Percentiles rank a stretch among this genome's conserved stretches.
Conservation (phyloP, 139 green algal species). For the Chlorella sorokiniana region DNA sequence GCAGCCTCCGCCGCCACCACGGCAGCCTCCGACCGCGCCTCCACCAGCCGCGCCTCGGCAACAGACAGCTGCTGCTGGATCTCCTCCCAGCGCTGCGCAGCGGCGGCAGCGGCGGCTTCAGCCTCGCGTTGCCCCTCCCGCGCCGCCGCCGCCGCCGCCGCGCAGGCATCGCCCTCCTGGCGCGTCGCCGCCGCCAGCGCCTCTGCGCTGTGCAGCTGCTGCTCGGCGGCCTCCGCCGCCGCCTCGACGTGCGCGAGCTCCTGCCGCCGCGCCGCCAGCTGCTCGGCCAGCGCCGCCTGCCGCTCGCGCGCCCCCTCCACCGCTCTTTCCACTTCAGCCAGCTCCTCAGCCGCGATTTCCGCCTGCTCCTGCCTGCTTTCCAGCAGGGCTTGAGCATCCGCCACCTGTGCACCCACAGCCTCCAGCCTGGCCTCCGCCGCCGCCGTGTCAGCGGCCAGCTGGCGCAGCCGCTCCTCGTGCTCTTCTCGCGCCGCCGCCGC, state of each 20-base stretch:
- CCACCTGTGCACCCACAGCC: not conserved
- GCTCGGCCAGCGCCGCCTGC: too few species aligned
- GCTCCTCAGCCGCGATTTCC: not conserved
- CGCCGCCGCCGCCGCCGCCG: not conserved
- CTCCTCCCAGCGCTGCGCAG: not conserved
- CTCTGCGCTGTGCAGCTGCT: slow-evolving; percentile 18
- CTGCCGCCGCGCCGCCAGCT: not conserved
- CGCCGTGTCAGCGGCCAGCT: not conserved
- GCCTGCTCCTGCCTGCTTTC: not conserved
- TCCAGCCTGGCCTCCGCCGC: slow-evolving; percentile 3
- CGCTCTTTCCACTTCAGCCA: not conserved
- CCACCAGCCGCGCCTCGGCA: not conserved
- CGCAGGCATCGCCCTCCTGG: not conserved
- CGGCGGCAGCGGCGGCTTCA: not conserved
- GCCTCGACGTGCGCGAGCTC: slow-evolving; percentile 11
- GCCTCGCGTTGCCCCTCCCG: slow-evolving; percentile 5
- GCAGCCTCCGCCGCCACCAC: not conserved
- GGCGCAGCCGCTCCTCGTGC: slow-evolving; percentile 3
- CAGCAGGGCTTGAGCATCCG: not conserved
- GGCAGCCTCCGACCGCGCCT: not conserved
- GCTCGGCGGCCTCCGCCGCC: not conserved
- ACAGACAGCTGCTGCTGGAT: not conserved
- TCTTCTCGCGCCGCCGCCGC: not conserved
- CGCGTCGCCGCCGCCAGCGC: not conserved
- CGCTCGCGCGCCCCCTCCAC: too few species aligned